Base-by-base conservation (phyloP, 305 asterid species). In the Ilex paraguariensis region DNA sequence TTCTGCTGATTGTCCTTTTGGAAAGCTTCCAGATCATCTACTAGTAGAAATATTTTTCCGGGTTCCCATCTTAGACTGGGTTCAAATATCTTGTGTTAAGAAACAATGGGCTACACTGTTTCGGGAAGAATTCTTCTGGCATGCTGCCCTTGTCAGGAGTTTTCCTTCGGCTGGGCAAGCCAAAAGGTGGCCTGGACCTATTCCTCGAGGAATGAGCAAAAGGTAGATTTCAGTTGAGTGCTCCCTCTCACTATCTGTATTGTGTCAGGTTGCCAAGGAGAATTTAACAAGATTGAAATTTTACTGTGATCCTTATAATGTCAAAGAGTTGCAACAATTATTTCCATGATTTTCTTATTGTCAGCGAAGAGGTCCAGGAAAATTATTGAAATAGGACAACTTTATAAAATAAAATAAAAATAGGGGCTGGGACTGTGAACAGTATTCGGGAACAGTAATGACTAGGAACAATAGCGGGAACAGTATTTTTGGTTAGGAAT, bases 181-280 rank as follows among this genome's bases (percentile, higher is more conserved):
- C 60, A 74, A 79, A 74, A 64, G 73, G 61, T 87, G 95, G 90
- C 95, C 92, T 2, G 95, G 92, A 45, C 95, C 93, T 64, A 83
- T 85, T 59, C 90, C 90, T 74, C 78, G 76, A 46, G 92, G 90
- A 52, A 59, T 70, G 65, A 82, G 77, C 87, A 87, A 85, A 82
- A 82, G 92, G 95, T 82, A 54, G 12, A 6, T 3, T 33, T n/a
- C 6, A 30, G 51, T 50, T 9, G 17, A 4, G 31, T 39, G 48
- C 13, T 54, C 39, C 28, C 28, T 21, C 28, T 21, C 28, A 21
- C 28, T 21, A 21, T 21, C 28, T 21, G 28, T 21, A 21, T 21
- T 21, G 28, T 21, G 28, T 21, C 28, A 21, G 28, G 28, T 21
- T 21, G 28, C 28, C 28, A 21, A 21, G 28, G 28, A 21, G 28